Base-by-base conservation (phyloP, 73 alveolate species). In the Paramecium octaurelia region DNA sequence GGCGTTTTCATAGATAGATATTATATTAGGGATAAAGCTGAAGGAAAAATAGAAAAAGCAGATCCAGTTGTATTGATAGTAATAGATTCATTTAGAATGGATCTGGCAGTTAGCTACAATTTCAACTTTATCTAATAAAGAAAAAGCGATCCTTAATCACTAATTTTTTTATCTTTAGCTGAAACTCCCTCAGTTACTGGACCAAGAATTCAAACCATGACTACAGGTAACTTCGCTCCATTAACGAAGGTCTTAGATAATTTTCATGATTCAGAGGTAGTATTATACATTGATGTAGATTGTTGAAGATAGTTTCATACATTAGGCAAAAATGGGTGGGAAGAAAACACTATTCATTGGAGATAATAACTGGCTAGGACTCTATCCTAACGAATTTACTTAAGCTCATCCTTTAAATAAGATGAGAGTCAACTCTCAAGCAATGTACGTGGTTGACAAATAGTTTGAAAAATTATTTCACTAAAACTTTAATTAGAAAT, bases 331-430 rank as follows among this genome's bases (percentile, higher is more conserved):
- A 40, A 57, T 40, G 44, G 60, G 60, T 24, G 60, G 83, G 8
- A 80, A 27, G 58, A 88, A 40, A 3, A 92, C 89, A n/a, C 76
- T 93, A 50, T 93, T 93, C 54, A 73, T 94, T n/a, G 99, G 99
- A 20, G 99, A 96, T 58, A 92, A 93, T 77, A 95, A 92, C 36
- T 96, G 98, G 97, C 58, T 92, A 9, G 96, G 77, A 27, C 93
- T 96, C 80, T 95, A 76, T 73, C 95, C 97, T 4, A 24, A 70
- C 9, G 43, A 36, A 11, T 94, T 95, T 60, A 80, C 54, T 23
- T 60, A 90, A 3, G 88, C 77, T 16, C 90, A 60, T 60, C 96
- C 95, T 8, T 96, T 42, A 77, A 93, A 95, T 31, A 70, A 95
- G 0, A 77, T 94, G 46, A 89, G 95, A 80, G 97, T 93, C n/a